Evolutionary conservation across 768 basidiomycete species (phyloP).

Genomic region (Infundibulicybe gibba): DNA sequence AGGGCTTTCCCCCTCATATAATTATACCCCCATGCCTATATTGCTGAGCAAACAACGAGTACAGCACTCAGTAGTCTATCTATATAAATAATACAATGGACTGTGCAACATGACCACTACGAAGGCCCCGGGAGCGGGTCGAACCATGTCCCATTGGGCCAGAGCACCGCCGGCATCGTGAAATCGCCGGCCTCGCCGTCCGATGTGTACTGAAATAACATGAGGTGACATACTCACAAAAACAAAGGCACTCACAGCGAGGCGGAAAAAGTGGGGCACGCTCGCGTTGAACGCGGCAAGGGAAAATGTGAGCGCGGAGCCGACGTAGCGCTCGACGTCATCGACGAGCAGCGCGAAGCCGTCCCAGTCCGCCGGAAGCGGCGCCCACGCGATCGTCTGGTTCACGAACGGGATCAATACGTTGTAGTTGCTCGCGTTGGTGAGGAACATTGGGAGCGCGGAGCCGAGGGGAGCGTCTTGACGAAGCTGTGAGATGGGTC

Average conservation of each 20-base stretch:
- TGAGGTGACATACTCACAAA: conserved; percentile 1
- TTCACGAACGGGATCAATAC: conserved; percentile 46
- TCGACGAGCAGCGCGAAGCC: conserved; percentile 81
- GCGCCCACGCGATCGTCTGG: conserved; percentile 57
- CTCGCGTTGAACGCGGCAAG: conserved; percentile 56
- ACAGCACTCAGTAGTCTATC: background rate
- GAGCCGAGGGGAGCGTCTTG: conserved; percentile 72
- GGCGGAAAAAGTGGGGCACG: conserved; percentile 74
- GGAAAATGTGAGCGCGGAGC: conserved; percentile 66
- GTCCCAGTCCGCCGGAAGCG: conserved; percentile 56
- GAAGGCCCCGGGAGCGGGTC: conserved; percentile 72
- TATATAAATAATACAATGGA: background rate
- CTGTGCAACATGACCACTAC: no score
- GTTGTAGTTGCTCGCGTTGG: conserved; percentile 70
- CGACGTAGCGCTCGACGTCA: conserved; percentile 79
- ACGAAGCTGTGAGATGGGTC: conserved; percentile 44
- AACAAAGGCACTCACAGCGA: conserved; percentile 54
- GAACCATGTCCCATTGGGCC: conserved; percentile 81
- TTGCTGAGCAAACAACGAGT: no score
- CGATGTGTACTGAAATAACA: conserved; percentile 40
- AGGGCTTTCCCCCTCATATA: no score
- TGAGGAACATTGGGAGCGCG: conserved; percentile 65
- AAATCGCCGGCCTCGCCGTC: conserved; percentile 61
- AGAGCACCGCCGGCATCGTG: conserved; percentile 72
- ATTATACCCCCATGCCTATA: no score